A percentile compares a stretch with the other conserved stretches of the same genome.
Conservation (phyloP, 1,284 basidiomycete genomes). For the Coniophora puteana region DNA sequence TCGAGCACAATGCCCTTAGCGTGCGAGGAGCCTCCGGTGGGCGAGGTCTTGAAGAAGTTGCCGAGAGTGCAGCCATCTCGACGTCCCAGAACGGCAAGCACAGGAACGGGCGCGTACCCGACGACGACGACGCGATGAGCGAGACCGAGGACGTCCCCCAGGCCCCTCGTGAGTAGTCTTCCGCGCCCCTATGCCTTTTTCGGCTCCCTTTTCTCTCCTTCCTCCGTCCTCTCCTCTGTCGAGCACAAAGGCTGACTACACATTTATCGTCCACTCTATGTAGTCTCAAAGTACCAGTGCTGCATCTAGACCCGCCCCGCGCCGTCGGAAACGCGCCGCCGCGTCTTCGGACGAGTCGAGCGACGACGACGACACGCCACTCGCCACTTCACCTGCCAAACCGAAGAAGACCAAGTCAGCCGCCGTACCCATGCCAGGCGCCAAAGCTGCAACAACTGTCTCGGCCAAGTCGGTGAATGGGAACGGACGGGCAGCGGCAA, state of each 20-base stretch:
- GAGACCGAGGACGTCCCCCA: conserved; percentile 64
- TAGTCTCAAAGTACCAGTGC: conserved; percentile 40
- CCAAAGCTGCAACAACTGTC: conserved; percentile 33
- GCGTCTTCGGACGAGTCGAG: conserved; percentile 45
- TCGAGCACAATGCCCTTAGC: conserved; percentile 99
- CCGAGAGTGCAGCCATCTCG: conserved; percentile 77
- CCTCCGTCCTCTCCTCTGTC: too few relatives aligned
- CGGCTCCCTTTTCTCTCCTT: conserved; percentile 15
- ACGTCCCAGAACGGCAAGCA: conserved; percentile 36
- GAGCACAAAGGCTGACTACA: too few relatives aligned
- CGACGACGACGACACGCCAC: conserved; percentile 72
- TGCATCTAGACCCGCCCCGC: conserved; percentile 30
- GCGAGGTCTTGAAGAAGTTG: conserved; percentile 99
- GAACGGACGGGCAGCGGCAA: conserved; percentile 34
- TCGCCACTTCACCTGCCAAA: conserved; percentile 68
- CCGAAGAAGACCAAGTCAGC: conserved; percentile 36
- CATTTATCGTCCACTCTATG: conserved; percentile 21
- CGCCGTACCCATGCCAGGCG: conserved; percentile 40
- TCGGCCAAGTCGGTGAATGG: conserved; percentile 30
- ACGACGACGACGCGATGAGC: conserved; percentile 51
- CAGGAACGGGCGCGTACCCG: conserved; percentile 38
- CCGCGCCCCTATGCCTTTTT: conserved; percentile 6
- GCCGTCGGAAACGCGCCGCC: conserved; percentile 59
- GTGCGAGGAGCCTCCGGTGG: conserved; percentile 98
- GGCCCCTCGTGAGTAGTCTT: conserved; percentile 61